phyloP scores from a whole-genome alignment of 371 early-diverging fungal genomes.

The Amoeboaphelidium protococcarum region DNA sequence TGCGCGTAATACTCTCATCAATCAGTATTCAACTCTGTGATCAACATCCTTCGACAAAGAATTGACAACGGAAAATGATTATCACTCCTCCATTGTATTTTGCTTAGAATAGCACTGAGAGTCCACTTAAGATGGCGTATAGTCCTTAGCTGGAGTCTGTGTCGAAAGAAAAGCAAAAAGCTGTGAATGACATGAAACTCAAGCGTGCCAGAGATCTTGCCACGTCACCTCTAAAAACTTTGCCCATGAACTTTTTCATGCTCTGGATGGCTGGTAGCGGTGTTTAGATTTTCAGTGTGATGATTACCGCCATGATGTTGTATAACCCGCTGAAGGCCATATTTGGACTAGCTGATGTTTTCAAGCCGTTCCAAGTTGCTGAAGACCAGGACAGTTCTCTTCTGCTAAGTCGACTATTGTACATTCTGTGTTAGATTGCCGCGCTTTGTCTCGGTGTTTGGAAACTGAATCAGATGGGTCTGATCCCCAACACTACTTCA shows the following conservation, averaged over 20 bases:
- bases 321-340: constrained; percentile 46
- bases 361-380: constrained; percentile 39
- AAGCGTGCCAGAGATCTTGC: background rate
- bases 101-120: too few relatives aligned
- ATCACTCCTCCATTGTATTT: too few relatives aligned
- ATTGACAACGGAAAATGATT: too few relatives aligned
- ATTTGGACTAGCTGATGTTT: constrained; percentile 1
- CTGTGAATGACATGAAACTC: background rate
- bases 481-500: constrained; percentile 69
- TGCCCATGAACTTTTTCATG: constrained; percentile 94
- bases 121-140: too few relatives aligned
- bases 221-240: constrained; percentile 41
- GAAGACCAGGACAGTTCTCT: constrained; percentile 49
- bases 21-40: too few relatives aligned
- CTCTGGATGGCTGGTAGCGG: constrained; percentile 87
- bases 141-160: too few relatives aligned
- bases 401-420: constrained; percentile 46
- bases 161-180: too few relatives aligned
- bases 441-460: constrained; percentile 62
- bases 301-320: constrained; percentile 85
- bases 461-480: constrained; percentile 71
- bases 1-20: too few relatives aligned
- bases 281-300: constrained; percentile 79
- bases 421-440: constrained; percentile 40
- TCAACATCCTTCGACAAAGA: too few relatives aligned